Evolutionary conservation across 257 asterid genomes (phyloP).

Genomic region (Salvia rosmarinus): DNA sequence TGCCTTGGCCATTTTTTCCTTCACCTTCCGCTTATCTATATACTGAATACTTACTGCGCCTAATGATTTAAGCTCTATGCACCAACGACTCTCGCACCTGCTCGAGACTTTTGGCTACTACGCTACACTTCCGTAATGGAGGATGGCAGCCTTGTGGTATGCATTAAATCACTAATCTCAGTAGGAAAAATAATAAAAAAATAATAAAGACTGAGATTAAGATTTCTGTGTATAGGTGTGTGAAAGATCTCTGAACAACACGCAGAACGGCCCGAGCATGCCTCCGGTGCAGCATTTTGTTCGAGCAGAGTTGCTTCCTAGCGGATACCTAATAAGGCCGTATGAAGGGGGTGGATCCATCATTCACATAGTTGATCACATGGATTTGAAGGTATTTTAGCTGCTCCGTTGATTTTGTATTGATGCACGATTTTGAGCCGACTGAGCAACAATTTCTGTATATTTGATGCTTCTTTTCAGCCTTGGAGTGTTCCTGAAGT

Average conservation of each 20-base stretch:
- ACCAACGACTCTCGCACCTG: constrained; percentile 87
- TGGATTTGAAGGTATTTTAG: constrained; percentile 76
- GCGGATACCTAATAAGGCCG: constrained; percentile 95
- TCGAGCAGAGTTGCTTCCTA: constrained; percentile 86
- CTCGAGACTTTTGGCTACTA: constrained; percentile 95
- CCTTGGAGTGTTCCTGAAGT: constrained; percentile 99
- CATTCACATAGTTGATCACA: constrained; percentile 89
- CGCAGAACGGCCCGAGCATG: constrained; percentile 95
- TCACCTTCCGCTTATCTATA: not conserved
- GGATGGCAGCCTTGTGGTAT: constrained; percentile 98
- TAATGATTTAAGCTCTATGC: constrained; percentile 74
- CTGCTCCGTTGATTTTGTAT: constrained; percentile 3
- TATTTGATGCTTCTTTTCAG: constrained; percentile 45
- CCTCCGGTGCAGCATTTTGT: constrained; percentile 91
- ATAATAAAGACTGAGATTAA: not conserved
- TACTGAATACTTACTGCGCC: not conserved
- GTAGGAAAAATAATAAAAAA: no score
- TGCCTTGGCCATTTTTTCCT: not conserved
- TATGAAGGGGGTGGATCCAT: constrained; percentile 99
- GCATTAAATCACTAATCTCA: not conserved
- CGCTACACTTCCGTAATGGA: constrained; percentile 96
- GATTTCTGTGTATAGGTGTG: constrained; percentile 56
- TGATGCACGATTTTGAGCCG: constrained; percentile 2
- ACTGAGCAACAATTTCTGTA: not conserved
- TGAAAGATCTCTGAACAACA: constrained; percentile 93